A percentile compares a stretch with the other conserved stretches of the same genome.
phyloP scores from a whole-genome alignment of 768 basidiomycete genomes.

The Exidia glandulosa region DNA sequence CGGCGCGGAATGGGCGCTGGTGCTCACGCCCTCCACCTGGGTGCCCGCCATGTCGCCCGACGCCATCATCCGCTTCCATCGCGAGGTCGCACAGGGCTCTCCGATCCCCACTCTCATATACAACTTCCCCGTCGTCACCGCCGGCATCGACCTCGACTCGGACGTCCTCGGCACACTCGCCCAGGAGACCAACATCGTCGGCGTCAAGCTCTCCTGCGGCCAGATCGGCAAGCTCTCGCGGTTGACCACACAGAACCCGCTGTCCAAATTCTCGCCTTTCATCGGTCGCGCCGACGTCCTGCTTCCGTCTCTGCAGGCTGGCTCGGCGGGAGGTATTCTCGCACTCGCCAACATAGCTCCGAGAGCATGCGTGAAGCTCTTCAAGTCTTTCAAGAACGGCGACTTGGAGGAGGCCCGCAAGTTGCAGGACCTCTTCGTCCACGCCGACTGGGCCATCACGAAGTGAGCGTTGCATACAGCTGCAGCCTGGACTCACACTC shows the following conservation, averaged over 20 bases:
- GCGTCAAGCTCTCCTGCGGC: slow-evolving; percentile 76
- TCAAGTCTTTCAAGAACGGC: slow-evolving; percentile 38
- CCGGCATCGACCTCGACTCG: slow-evolving; percentile 56
- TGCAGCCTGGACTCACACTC: too few species aligned
- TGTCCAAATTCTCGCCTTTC: slow-evolving; percentile 53
- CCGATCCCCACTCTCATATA: slow-evolving; percentile 71
- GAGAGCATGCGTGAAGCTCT: slow-evolving; percentile 38
- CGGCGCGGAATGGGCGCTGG: slow-evolving; percentile 71
- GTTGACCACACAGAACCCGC: slow-evolving; percentile 45
- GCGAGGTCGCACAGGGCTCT: slow-evolving; percentile 54
- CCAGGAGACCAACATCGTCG: slow-evolving; percentile 75
- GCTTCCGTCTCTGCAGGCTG: slow-evolving; percentile 44
- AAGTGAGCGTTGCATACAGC: too few species aligned
- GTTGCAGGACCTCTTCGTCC: slow-evolving; percentile 48
- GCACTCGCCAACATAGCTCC: slow-evolving; percentile 49
- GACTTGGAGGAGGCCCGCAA: slow-evolving; percentile 47
- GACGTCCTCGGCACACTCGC: slow-evolving; percentile 61
- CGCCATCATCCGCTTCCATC: slow-evolving; percentile 55
- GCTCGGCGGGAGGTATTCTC: slow-evolving; percentile 55
- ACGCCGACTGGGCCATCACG: slow-evolving; percentile 54
- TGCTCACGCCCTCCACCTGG: slow-evolving; percentile 67
- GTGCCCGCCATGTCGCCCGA: slow-evolving; percentile 50
- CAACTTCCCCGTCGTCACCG: slow-evolving; percentile 59
- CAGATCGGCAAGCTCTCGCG: slow-evolving; percentile 77
- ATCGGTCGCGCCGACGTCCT: slow-evolving; percentile 67